Conservation (phyloP, 768 basidiomycete species). For the Rhodosporidiobolus odoratus region DNA sequence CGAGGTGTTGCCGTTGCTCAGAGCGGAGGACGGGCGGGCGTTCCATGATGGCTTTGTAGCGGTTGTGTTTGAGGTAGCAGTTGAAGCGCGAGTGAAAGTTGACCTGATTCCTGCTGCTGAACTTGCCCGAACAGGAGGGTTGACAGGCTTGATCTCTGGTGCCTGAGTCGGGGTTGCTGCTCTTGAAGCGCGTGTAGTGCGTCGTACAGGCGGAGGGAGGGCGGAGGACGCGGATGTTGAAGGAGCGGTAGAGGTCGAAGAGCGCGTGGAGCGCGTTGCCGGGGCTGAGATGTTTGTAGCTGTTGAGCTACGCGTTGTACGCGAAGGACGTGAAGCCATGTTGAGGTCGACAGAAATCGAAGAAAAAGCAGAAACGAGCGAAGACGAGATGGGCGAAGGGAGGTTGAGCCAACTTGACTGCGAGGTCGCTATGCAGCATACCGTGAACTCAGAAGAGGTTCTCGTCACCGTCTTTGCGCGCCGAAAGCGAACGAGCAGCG, state of each 20-base stretch:
- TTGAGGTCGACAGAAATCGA: background rate
- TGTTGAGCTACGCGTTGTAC: constrained; percentile 25
- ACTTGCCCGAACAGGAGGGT: background rate
- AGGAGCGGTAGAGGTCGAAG: background rate
- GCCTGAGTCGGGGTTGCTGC: background rate
- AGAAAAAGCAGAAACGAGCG: background rate
- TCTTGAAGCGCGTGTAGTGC: constrained; percentile 17
- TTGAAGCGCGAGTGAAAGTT: background rate
- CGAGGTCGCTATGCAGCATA: no score
- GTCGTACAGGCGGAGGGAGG: background rate
- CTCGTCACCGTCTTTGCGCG: no score
- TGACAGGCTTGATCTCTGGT: background rate
- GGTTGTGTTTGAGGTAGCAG: background rate
- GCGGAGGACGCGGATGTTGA: constrained; percentile 3
- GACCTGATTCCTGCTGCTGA: constrained; percentile 5
- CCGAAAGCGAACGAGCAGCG: no score
- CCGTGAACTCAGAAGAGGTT: no score
- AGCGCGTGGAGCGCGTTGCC: background rate
- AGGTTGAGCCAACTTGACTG: background rate
- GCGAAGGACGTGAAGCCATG: constrained; percentile 18
- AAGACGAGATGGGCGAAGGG: background rate
- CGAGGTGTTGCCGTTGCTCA: background rate
- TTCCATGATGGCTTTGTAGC: background rate
- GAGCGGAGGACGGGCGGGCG: background rate
- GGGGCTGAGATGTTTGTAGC: background rate